Evolutionary conservation across 148 eudicot genomes (phyloP).

Genomic region (Suaeda aralocaspica): DNA sequence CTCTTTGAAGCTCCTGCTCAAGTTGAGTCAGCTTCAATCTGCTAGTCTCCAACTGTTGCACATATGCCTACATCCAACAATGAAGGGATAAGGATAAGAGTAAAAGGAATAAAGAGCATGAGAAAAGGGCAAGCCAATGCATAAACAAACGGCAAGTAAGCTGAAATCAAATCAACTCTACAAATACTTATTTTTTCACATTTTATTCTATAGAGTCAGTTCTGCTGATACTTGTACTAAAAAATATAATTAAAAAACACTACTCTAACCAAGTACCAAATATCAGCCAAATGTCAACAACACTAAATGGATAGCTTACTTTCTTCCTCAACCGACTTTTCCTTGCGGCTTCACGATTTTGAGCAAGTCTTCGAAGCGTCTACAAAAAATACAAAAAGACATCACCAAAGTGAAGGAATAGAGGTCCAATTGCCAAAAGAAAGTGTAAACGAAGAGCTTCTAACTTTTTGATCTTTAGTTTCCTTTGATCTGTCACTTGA

Average conservation of each 20-base stretch:
- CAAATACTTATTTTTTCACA: neutral
- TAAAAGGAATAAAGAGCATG: neutral
- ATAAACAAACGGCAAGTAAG: neutral
- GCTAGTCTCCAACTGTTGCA: slow-evolving; percentile 52
- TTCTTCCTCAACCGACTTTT: slow-evolving; percentile 54
- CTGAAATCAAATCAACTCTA: neutral
- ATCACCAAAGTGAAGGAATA: neutral
- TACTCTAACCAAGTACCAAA: neutral
- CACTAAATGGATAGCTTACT: slow-evolving; percentile 26
- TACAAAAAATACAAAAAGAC: slow-evolving; percentile 15
- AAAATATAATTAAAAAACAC: neutral
- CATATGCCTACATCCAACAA: slow-evolving; percentile 39
- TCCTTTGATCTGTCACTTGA: slow-evolving; percentile 57
- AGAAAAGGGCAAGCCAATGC: slow-evolving; percentile 1
- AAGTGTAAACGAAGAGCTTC: neutral
- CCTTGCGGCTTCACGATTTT: slow-evolving; percentile 61
- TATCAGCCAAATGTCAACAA: slow-evolving; percentile 6
- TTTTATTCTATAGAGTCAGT: neutral
- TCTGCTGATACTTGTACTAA: neutral
- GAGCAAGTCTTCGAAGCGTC: slow-evolving; percentile 62
- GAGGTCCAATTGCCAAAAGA: slow-evolving; percentile 6
- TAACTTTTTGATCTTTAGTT: slow-evolving; percentile 50
- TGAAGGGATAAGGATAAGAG: neutral
- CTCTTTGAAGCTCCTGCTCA: slow-evolving; percentile 56
- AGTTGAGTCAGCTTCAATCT: slow-evolving; percentile 52